A percentile compares a stretch with the other conserved stretches of the same genome.
Conservation (phyloP, 352 stramenopile genomes). For the Phytophthora cactorum region DNA sequence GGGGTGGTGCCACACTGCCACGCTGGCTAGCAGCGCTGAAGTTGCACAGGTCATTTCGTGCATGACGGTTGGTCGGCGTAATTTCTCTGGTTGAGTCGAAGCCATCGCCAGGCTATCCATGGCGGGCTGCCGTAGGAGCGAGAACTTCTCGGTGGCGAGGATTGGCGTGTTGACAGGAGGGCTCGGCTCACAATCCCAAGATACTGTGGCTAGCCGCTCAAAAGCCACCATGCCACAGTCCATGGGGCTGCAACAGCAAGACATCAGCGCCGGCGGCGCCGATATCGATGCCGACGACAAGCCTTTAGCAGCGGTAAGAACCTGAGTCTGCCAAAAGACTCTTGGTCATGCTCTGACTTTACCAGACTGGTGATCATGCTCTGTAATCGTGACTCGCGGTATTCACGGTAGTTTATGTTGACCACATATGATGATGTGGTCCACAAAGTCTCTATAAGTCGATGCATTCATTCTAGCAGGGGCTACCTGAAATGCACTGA, state of each 20-base stretch:
- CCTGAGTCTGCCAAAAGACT: too few relatives aligned
- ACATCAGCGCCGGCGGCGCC: too few relatives aligned
- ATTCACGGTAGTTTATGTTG: background rate
- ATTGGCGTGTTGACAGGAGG: conserved; percentile 18
- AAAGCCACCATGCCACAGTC: background rate
- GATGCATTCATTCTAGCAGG: conserved; percentile 7
- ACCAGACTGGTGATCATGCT: too few relatives aligned
- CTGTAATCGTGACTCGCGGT: too few relatives aligned
- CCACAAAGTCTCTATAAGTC: background rate
- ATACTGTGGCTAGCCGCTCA: conserved; percentile 3
- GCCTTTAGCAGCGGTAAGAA: too few relatives aligned
- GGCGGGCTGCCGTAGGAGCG: background rate
- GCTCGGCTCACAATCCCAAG: conserved; percentile 22
- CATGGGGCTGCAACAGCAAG: background rate
- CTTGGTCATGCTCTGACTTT: too few relatives aligned
- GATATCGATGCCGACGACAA: too few relatives aligned
- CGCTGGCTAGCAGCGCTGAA: conserved; percentile 3
- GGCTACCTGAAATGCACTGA: conserved; percentile 4
- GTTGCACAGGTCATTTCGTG: background rate
- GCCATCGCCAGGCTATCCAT: conserved; percentile 11
- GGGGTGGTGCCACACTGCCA: conserved; percentile 9
- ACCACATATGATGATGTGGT: background rate
- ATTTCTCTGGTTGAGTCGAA: conserved; percentile 6
- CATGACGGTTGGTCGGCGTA: conserved; percentile 6
- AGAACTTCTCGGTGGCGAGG: conserved; percentile 11